These are phyloP conservation scores for Russula compacta DNA, from an alignment of 768 basidiomycete species.

Conservation along the genomic window DNA sequence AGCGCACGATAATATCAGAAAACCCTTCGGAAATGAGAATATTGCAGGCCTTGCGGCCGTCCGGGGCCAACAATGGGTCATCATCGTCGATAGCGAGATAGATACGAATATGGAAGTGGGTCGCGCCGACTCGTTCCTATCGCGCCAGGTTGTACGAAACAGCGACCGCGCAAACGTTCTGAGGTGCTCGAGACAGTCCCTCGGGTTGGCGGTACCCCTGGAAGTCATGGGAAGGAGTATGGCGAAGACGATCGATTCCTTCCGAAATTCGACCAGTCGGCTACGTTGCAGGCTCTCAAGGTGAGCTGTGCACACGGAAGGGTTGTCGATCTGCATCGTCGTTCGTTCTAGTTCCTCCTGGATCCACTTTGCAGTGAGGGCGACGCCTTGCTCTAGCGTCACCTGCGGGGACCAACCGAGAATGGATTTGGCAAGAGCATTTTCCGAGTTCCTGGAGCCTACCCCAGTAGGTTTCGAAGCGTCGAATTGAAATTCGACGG, in stretches of 20 bases:
- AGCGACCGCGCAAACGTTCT: too few relatives aligned
- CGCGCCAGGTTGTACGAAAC: too few relatives aligned
- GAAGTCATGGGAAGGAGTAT: too few relatives aligned
- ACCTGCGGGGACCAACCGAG: constrained; percentile 38
- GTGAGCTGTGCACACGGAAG: constrained; percentile 8
- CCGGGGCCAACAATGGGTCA: constrained; percentile 24
- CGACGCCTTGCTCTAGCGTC: constrained; percentile 40
- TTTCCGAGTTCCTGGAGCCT: constrained; percentile 43
- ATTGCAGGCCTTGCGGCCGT: constrained; percentile 29
- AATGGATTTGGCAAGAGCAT: constrained; percentile 26
- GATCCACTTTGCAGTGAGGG: constrained; percentile 41
- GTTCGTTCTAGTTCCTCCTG: constrained; percentile 28
- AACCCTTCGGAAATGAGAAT: constrained; percentile 34
- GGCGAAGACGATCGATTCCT: constrained; percentile 30
- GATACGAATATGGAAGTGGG: constrained; percentile 31
- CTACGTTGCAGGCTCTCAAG: constrained; percentile 29
- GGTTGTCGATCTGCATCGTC: constrained; percentile 6
- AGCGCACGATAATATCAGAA: constrained; percentile 28
- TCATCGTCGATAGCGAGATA: constrained; percentile 48
- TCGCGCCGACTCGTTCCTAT: too few relatives aligned
- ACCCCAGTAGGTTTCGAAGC: constrained; percentile 37
- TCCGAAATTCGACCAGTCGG: constrained; percentile 29
- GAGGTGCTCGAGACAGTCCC: too few relatives aligned
- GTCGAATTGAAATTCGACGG: constrained; percentile 26
- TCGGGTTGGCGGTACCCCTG: too few relatives aligned